phyloP scores from a whole-genome alignment of 139 green algal species.

The Micractinium conductrix region DNA sequence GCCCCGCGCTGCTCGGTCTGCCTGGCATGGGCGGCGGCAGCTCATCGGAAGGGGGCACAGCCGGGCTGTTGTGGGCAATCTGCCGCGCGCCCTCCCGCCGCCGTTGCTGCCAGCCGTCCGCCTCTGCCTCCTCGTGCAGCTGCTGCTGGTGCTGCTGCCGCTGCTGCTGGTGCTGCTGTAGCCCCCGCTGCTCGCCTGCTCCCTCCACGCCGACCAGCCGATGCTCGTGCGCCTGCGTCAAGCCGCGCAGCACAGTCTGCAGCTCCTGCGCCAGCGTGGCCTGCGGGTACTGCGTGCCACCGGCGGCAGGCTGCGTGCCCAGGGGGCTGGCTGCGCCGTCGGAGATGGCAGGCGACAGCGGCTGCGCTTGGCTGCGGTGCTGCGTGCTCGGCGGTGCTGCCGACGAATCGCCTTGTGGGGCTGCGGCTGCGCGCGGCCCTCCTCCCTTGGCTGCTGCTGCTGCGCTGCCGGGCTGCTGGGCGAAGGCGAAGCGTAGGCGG shows the following conservation, averaged over 20 bases:
- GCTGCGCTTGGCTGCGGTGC: background rate
- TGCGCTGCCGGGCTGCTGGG: no score
- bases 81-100: background rate
- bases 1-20: background rate
- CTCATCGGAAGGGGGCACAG: background rate
- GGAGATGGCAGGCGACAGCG: background rate
- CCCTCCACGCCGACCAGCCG: background rate
- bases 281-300: background rate
- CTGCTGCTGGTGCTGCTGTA: background rate
- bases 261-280: constrained; percentile 13
- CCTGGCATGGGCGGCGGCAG: background rate
- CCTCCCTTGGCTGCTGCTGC: background rate
- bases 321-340: background rate
- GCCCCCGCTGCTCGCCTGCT: background rate
- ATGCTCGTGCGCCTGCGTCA: background rate
- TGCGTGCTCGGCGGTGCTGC: no score
- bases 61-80: constrained; percentile 21
- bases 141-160: background rate
- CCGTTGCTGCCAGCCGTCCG: background rate
- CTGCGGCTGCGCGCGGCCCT: background rate
- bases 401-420: no score
- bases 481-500: background rate
- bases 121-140: background rate
- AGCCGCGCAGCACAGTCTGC: background rate
- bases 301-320: background rate